Conservation (phyloP, 1,139 yeast species). For the Magnusiomyces fungicola region DNA sequence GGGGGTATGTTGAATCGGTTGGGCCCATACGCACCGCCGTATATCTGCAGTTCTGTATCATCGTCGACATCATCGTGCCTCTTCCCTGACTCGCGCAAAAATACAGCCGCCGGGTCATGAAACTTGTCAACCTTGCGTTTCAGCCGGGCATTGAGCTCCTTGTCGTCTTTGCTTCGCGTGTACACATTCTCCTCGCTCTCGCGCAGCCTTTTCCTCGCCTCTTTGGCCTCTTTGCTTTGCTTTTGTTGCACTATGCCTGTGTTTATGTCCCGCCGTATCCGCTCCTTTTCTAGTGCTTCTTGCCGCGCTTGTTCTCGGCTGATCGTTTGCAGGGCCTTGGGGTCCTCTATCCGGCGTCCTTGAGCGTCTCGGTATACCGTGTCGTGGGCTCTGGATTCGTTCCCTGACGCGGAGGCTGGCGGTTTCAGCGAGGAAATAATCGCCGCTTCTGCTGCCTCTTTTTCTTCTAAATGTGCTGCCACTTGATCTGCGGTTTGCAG, state of each 20-base stretch:
- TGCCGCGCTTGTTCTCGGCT: constrained; percentile 27
- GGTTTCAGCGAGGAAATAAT: constrained; percentile 4
- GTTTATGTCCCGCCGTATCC: constrained; percentile 32
- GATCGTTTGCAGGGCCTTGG: constrained; percentile 25
- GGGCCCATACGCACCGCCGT: constrained; percentile 47
- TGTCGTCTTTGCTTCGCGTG: constrained; percentile 20
- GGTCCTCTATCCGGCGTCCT: constrained; percentile 44
- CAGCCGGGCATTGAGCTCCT: constrained; percentile 10
- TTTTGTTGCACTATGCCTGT: constrained; percentile 42
- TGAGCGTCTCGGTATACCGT: constrained; percentile 55
- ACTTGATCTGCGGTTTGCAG: constrained; percentile 40
- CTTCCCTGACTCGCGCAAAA: constrained; percentile 24
- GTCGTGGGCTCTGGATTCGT: constrained; percentile 9
- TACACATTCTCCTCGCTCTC: constrained; percentile 27
- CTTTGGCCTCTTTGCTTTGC: not conserved
- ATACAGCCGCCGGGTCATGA: constrained; percentile 65
- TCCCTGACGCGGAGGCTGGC: constrained; percentile 1
- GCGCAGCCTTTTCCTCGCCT: not conserved
- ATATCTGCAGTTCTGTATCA: constrained; percentile 34
- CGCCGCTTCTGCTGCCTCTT: constrained; percentile 14
- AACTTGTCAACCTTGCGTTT: constrained; percentile 31
- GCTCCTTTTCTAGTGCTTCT: constrained; percentile 28
- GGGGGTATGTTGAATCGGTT: constrained; percentile 75
- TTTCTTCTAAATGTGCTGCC: constrained; percentile 29
- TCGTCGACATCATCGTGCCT: constrained; percentile 29